Evolutionary conservation across 73 alveolate genomes (phyloP).

Genomic region (Blepharisma stoltei): DNA sequence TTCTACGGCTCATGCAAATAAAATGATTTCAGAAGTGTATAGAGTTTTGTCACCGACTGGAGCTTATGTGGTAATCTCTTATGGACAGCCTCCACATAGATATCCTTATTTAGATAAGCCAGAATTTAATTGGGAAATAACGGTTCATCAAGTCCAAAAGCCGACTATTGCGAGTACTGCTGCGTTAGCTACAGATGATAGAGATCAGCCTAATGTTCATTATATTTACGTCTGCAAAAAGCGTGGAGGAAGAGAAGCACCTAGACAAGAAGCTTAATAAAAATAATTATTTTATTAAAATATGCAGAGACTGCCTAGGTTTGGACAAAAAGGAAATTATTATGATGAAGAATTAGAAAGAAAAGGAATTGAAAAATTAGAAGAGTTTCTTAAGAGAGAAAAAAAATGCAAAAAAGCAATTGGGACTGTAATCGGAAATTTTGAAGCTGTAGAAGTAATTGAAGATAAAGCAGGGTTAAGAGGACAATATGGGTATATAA

Average conservation of each 20-base stretch:
- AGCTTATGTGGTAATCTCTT: constrained; percentile 84
- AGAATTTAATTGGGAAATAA: constrained; percentile 72
- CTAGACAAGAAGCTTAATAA: no score
- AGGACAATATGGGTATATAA: no score
- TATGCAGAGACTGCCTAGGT: no score
- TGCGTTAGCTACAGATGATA: constrained; percentile 88
- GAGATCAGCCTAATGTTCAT: constrained; percentile 90
- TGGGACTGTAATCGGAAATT: no score
- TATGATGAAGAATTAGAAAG: no score
- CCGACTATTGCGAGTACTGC: constrained; percentile 83
- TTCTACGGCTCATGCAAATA: constrained; percentile 85
- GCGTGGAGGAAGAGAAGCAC: constrained; percentile 16
- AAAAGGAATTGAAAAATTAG: no score
- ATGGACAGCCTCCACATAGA: constrained; percentile 92
- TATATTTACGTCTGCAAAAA: constrained; percentile 84
- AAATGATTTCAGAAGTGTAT: constrained; percentile 85
- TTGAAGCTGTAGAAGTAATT: no score
- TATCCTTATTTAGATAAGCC: constrained; percentile 78
- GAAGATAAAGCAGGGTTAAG: no score
- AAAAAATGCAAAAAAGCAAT: no score
- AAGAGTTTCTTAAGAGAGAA: no score
- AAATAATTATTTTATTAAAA: no score
- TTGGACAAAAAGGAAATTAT: no score
- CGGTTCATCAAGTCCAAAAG: constrained; percentile 88
- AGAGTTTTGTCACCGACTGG: constrained; percentile 96